Evolutionary conservation across 371 early-diverging fungal genomes (phyloP), one percentile per base, ranked within the genome.

Genomic region (Apophysomyces ossiformis): DNA sequence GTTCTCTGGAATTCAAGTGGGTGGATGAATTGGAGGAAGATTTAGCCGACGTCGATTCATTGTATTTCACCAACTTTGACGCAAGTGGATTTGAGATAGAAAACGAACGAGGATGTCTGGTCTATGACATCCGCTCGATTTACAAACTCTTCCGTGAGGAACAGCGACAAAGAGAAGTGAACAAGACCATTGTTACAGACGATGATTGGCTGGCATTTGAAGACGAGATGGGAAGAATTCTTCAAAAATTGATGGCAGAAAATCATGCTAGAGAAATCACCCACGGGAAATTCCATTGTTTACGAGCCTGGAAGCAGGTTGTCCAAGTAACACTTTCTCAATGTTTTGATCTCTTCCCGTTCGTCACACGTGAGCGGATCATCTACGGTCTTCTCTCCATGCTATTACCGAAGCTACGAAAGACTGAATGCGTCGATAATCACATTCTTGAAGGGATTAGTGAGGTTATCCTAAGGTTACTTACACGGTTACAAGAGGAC

Each of bases 301-400:
- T 91, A 64, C 75, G 86, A 50, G 90, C 93, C 0, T 97, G 96
- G 96, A 87, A 89, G 65, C 88, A 93, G 61, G 74, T 95, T 15
- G 82, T 93, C 1, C 89, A 92, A 59, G 83, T 93, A 16, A 85
- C 92, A 0, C 59, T 93, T 0, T 80, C 86, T 18, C 88, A 83
- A 76, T 69, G 92, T 78, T 72, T 94, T 69, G 86, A 88, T 44
- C 66, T 86, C 0, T 71, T 92, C 15, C 82, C 84, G 13, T 66
- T 77, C 15, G 87, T 89, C n/a, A 57, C 68, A 3, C 87, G 92
- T 1, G 90, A 90, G 66, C 66, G 76, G 21, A 84, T 85, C 46
- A 70, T 89, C 7, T 86, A 82, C 58, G 88, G 89, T 46, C 67
- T 94, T 32, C 66, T 94, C 35, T 74, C 77, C 2, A 83, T 80